Evolutionary conservation across 768 basidiomycete species (phyloP).

Genomic region (Leccinum disarticulatum): DNA sequence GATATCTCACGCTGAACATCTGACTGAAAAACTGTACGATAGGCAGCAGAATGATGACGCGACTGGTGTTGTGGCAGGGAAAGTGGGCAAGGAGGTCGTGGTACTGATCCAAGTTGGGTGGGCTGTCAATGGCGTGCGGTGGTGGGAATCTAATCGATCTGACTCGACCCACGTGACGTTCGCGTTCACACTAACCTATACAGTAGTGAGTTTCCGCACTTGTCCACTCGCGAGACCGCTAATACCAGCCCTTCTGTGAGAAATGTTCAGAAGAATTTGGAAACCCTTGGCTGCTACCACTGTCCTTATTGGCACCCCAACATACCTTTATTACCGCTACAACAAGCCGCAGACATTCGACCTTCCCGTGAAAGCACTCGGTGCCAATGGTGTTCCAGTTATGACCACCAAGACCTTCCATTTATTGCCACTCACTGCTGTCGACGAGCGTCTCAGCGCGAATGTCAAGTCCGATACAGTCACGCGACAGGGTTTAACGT

Average conservation of each 20-base stretch:
- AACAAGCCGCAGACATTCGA: slow-evolving; percentile 55
- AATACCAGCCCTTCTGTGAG: not conserved
- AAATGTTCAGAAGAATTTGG: slow-evolving; percentile 67
- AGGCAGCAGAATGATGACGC: not conserved
- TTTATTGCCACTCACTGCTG: slow-evolving; percentile 51
- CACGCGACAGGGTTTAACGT: slow-evolving; percentile 54
- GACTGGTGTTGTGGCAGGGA: slow-evolving; percentile 4
- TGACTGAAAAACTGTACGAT: slow-evolving; percentile 1
- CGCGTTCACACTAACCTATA: too few species aligned
- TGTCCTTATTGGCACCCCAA: slow-evolving; percentile 54
- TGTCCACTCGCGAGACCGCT: not conserved
- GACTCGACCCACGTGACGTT: slow-evolving; percentile 20
- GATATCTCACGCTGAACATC: slow-evolving; percentile 19
- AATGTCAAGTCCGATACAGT: slow-evolving; percentile 48
- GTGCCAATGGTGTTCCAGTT: slow-evolving; percentile 59
- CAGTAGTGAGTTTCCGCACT: not conserved
- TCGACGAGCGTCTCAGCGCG: slow-evolving; percentile 59
- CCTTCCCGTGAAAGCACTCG: slow-evolving; percentile 50
- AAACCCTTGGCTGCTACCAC: slow-evolving; percentile 61
- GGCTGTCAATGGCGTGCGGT: slow-evolving; percentile 3
- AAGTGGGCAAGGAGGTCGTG: slow-evolving; percentile 22
- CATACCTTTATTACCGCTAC: slow-evolving; percentile 57
- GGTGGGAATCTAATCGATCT: slow-evolving; percentile 29
- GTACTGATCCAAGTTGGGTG: slow-evolving; percentile 24
- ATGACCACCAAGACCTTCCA: slow-evolving; percentile 54